Base-by-base conservation (phyloP, 169 alveolate genomes). In the Ichthyophthirius multifiliis region DNA sequence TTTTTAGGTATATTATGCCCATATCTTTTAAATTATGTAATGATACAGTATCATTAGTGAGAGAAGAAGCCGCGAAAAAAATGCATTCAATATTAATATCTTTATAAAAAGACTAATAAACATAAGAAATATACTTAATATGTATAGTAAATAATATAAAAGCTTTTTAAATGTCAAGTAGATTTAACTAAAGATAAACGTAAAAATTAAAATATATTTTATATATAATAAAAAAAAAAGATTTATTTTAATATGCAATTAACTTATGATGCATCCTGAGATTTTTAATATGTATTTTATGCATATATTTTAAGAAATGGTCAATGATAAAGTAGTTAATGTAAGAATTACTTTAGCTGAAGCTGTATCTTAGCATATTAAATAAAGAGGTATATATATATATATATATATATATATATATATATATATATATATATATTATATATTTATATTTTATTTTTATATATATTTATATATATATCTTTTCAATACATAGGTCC, bases 1-100 rank as follows among this genome's bases (percentile, higher is more conserved):
- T 81, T 37, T 81, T 81, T 30, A 44, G 73, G 73, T 71, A 71
- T 12, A 81, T 81, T 23, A 67, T 81, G 12, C 86, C 86, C 9
- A 81, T 81, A 30, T 35, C 86, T 27, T 47, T 73, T 13, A 81
- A 81, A 23, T 74, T 81, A 47, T 81, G 86, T 48, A 81, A 81
- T 55, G 86, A 81, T 41, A 67, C 76, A 10, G 86, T 81, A 16
- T 62, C 65, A 34, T 30, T 71, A n/a, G 86, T 81, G 3, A 67
- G 77, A 39, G 77, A 67, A 67, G 48, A 67, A 41, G 77, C 77
- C 15, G 46, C 55, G 2, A 67, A 37, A 23, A 34, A 67, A 41
- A 44, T 67, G 6, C 46, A 67, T 20, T 35, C 77, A 4, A 18
- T 67, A 16, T n/a, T 67, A n/a, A 20, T 37, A 0, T 4, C 43